Evolutionary conservation across 202 grass and related monocot genomes (phyloP).

Genomic region (Setaria italica): DNA sequence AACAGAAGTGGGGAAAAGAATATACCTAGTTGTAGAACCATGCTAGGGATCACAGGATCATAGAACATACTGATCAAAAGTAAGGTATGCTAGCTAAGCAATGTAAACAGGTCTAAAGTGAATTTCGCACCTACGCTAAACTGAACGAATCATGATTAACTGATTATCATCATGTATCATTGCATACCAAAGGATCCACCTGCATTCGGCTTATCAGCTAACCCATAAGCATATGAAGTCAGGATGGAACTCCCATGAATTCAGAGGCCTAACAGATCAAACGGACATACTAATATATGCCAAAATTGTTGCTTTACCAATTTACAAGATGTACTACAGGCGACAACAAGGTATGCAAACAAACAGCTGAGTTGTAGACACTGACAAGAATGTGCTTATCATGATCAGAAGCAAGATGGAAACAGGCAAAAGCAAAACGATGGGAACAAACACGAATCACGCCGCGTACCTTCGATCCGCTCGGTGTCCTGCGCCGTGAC

Average conservation of each 20-base stretch:
- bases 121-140: conserved; percentile 20
- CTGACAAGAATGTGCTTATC: conserved; percentile 29
- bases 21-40: conserved; percentile 36
- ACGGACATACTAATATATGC: not conserved
- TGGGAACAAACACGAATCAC: conserved; percentile 19
- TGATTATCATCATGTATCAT: not conserved
- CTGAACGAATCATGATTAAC: conserved; percentile 1
- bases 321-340: not conserved
- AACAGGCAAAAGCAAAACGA: conserved; percentile 15
- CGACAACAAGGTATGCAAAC: not conserved
- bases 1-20: conserved; percentile 39
- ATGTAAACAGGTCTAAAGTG: not conserved
- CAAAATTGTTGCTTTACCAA: conserved; percentile 29
- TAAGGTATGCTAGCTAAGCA: conserved; percentile 25
- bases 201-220: not conserved
- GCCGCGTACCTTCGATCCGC: conserved; percentile 29
- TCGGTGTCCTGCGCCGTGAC: conserved; percentile 22
- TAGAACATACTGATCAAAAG: conserved; percentile 5
- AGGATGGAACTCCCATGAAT: not conserved
- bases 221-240: not conserved
- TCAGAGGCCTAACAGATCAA: conserved; percentile 29
- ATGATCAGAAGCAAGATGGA: conserved; percentile 30
- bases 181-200: conserved; percentile 2
- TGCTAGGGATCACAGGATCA: conserved; percentile 18
- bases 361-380: conserved; percentile 28